Base-by-base conservation (phyloP, 1,139 yeast species). In the Meyerozyma athensensis region DNA sequence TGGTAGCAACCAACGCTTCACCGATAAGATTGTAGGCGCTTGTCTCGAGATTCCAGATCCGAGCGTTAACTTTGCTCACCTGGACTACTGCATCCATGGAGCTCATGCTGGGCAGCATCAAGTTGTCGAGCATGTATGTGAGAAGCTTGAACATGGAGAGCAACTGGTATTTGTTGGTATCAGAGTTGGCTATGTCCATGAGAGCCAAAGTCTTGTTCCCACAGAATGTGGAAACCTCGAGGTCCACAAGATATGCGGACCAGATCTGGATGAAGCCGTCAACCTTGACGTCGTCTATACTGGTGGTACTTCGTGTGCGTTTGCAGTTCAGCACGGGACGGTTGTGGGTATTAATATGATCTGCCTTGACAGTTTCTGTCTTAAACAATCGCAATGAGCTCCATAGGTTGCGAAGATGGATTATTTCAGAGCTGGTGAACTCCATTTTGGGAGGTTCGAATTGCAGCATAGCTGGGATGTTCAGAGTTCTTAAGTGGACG, bases 21-120 rank as follows among this genome's bases (percentile, higher is more conserved):
- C 64, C 62, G 12, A 59, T 39, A 1, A 49, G 38, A 9, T 35
- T 37, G 40, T 57, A 59, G 16, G 46, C 36, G 7, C 26, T 16
- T 5, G 34, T 26, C 13, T 42, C 49, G 26, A 59, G 38, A 23
- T 49, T 41, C 44, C 52, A 54, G 14, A 60, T 41, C 30, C 64
- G 38, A 5, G 46, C 37, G 37, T 54, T 53, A 24, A 47, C 41
- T 31, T 56, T 52, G 23, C 53, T 43, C 14, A 42, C 36, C 10
- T 42, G 48, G 24, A 38, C 39, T 16, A 49, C 33, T 21, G 43
- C 44, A 9, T 34, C 26, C 8, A 39, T 37, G 12, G 56, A 53
- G 26, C 46, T 30, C 19, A 32, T 39, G 30, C 43, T 44, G 39
- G 48, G 46, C 30, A 36, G 36, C 26, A 52, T 51, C 21, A 54